Percentiles rank a stretch among this genome's conserved stretches.
These are phyloP conservation scores for Aureobasidium sp. DNA, from an alignment of 2,329 filamentous ascomycete species.

Conservation along the genomic window DNA sequence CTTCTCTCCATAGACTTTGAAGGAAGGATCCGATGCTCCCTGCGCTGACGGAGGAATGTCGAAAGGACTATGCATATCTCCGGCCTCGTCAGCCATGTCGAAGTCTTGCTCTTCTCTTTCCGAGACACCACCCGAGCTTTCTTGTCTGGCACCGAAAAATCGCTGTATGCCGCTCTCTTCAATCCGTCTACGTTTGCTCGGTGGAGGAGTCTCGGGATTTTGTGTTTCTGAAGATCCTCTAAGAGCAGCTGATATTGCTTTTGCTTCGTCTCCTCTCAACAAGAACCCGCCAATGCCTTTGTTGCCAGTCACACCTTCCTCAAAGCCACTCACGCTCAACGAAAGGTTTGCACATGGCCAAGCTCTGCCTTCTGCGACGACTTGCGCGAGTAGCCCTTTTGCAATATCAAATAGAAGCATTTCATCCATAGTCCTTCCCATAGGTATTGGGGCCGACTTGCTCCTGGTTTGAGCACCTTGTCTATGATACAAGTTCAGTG, in stretches of 20 bases:
- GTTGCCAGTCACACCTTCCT: constrained; percentile 78
- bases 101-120: constrained; percentile 12
- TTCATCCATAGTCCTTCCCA: constrained; percentile 67
- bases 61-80: not conserved
- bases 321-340: constrained; percentile 83
- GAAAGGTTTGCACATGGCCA: constrained; percentile 94
- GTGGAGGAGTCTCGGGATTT: constrained; percentile 22
- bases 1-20: not conserved
- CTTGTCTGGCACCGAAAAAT: constrained; percentile 28
- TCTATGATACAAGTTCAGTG: constrained; percentile 76
- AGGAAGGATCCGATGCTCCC: not conserved
- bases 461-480: constrained; percentile 68
- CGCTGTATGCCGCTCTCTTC: constrained; percentile 29
- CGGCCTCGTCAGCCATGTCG: not conserved
- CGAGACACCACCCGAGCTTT: constrained; percentile 19
- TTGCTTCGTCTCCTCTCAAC: constrained; percentile 57
- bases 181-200: constrained; percentile 32
- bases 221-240: constrained; percentile 22
- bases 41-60: constrained; percentile 8
- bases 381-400: constrained; percentile 67
- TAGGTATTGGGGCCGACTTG: constrained; percentile 67
- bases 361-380: constrained; percentile 67
- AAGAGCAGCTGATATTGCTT: constrained; percentile 33
- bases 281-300: constrained; percentile 81
- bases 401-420: constrained; percentile 65